Evolutionary conservation across 306 rosid species (phyloP).

Genomic region (Dalbergia cultrata): DNA sequence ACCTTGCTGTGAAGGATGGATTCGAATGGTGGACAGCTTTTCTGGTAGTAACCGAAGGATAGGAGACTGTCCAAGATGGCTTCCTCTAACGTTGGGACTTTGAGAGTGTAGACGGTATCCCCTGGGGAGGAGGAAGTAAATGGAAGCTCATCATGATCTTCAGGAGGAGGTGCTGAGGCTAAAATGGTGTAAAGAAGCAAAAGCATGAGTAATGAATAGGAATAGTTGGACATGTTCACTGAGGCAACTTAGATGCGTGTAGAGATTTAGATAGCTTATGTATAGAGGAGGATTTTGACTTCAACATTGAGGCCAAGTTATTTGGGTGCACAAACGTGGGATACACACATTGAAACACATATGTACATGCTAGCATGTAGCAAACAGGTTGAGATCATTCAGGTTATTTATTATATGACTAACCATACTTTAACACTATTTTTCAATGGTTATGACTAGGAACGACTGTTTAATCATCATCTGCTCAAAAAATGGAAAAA

Average conservation of each 20-base stretch:
- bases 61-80: slow-evolving; percentile 56
- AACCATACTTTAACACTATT: too few species aligned
- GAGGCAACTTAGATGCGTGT: not conserved
- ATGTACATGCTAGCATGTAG: slow-evolving; percentile 56
- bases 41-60: slow-evolving; percentile 59
- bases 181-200: slow-evolving; percentile 48
- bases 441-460: too few species aligned
- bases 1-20: slow-evolving; percentile 63
- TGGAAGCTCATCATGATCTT: not conserved
- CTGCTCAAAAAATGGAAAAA: too few species aligned
- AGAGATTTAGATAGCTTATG: not conserved
- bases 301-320: slow-evolving; percentile 31
- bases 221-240: slow-evolving; percentile 42
- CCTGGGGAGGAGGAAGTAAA: slow-evolving; percentile 17
- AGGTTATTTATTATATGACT: not conserved
- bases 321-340: slow-evolving; percentile 46
- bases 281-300: slow-evolving; percentile 42
- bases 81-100: slow-evolving; percentile 55
- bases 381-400: not conserved
- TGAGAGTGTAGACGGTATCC: slow-evolving; percentile 46
- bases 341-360: slow-evolving; percentile 41
- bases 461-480: too few species aligned
- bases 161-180: slow-evolving; percentile 39
- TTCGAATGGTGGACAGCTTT: slow-evolving; percentile 74
- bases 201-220: slow-evolving; percentile 45